Percentiles rank a stretch among this genome's conserved stretches.
These are phyloP conservation scores for Psilocybe mexicana DNA, from an alignment of 1,284 basidiomycete species.

Conservation along the genomic window DNA sequence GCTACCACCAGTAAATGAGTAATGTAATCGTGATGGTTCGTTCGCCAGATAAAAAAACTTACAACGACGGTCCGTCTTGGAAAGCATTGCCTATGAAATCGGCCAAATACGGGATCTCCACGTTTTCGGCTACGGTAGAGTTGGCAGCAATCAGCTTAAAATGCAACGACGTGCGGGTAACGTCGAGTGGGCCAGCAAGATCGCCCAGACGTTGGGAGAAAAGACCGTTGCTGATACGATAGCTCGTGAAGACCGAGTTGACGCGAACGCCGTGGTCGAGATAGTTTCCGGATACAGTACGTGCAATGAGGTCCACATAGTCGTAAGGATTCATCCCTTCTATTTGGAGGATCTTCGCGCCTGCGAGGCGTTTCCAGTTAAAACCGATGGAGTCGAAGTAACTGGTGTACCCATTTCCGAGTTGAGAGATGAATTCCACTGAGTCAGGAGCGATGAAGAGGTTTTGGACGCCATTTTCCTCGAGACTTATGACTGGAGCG, in stretches of 20 bases:
- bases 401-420: slow-evolving; percentile 47
- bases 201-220: slow-evolving; percentile 64
- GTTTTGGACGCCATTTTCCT: slow-evolving; percentile 50
- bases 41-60: slow-evolving; percentile 22
- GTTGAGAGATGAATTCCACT: slow-evolving; percentile 47
- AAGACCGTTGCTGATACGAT: slow-evolving; percentile 46
- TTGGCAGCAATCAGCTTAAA: slow-evolving; percentile 48
- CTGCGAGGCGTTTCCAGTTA: slow-evolving; percentile 60
- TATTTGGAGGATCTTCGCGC: slow-evolving; percentile 56
- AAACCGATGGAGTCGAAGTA: slow-evolving; percentile 55
- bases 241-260: slow-evolving; percentile 64
- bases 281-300: slow-evolving; percentile 61
- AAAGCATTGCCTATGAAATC: slow-evolving; percentile 49
- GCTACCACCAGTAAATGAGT: slow-evolving; percentile 30
- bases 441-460: slow-evolving; percentile 61
- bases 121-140: slow-evolving; percentile 47
- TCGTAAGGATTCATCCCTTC: slow-evolving; percentile 54
- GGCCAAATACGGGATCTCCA: slow-evolving; percentile 55
- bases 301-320: slow-evolving; percentile 58
- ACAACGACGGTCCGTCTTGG: slow-evolving; percentile 55
- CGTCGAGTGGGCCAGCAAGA: slow-evolving; percentile 54
- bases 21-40: neutral
- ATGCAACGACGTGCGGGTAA: slow-evolving; percentile 46
- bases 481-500: slow-evolving; percentile 56
- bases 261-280: slow-evolving; percentile 63